Evolutionary conservation across 805 yeast species (phyloP), one percentile per base, ranked within the genome.

Genomic region (Starmerella apis): DNA sequence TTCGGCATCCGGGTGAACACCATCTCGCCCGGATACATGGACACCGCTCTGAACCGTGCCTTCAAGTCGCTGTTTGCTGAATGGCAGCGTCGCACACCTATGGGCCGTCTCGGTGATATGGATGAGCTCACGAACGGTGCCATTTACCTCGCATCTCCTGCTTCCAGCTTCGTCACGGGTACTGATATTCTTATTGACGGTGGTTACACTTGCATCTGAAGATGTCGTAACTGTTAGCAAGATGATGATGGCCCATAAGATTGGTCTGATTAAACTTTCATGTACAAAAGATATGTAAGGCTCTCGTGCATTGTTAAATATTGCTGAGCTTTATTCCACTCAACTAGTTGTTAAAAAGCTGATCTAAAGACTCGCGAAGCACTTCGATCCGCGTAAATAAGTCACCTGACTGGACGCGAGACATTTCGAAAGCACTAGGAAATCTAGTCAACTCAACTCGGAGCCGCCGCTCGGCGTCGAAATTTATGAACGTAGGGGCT

Each of bases 51-150:
- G 65, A 80, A 81, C 63, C 74, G 77, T 58, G 71, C 80, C 55
- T 80, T 76, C 58, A 63, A 74, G 44, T 73, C 78, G 28, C 58
- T 69, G 51, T 70, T 70, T 61, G 55, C 59, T 44, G 78, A 78
- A 66, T 79, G 84, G 84, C 79, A 76, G 65, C 66, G 71, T 53
- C 76, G 77, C 63, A 77, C 81, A 46, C 84, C 84, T 37, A 68
- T 78, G 75, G 78, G 79, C 62, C 74, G 84, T 65, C 73, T 79
- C 70, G 83, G 84, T 46, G 81, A 79, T 60, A 82, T 81, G 56
- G 80, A 78, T 61, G 85, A 79, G 68, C 75, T 80, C 54, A 77
- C 79, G 42, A 81, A 83, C 36, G 76, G 80, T 47, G 78, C 70
- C 68, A 78, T 75, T 69, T 79, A 73, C 79, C 80, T 58, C 57